Evolutionary conservation across 345 rosid species (phyloP).

Genomic region (Durio zibethinus): DNA sequence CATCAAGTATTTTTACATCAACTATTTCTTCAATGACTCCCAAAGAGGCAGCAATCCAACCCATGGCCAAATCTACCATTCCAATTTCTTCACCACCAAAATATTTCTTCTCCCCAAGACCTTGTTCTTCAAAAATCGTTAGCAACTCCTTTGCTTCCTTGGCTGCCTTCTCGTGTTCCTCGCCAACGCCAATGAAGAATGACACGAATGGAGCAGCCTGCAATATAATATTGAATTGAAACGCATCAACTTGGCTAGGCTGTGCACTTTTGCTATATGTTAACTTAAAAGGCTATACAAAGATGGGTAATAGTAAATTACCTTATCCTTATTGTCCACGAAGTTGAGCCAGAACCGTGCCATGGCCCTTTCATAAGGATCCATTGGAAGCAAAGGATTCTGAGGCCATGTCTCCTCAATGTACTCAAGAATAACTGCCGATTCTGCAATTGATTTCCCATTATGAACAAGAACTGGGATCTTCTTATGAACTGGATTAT

Average conservation of each 20-base stretch:
- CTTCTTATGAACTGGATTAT: constrained; percentile 40
- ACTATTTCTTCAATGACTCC: constrained; percentile 28
- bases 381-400: constrained; percentile 25
- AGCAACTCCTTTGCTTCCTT: constrained; percentile 22
- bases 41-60: constrained; percentile 28
- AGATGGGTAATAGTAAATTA: background rate
- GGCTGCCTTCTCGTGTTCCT: constrained; percentile 30
- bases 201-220: constrained; percentile 4
- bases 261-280: background rate
- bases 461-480: no score
- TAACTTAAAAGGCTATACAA: background rate
- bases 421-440: constrained; percentile 28
- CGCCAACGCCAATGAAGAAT: constrained; percentile 20
- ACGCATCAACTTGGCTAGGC: background rate
- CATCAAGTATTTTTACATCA: constrained; percentile 23
- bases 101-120: constrained; percentile 28
- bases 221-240: background rate
- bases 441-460: constrained; percentile 32
- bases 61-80: constrained; percentile 25
- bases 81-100: constrained; percentile 30
- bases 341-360: constrained; percentile 36
- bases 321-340: constrained; percentile 24
- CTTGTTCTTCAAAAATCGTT: constrained; percentile 19
- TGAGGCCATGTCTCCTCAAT: constrained; percentile 32
- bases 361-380: constrained; percentile 25